Evolutionary conservation across 345 rosid genomes (phyloP).

Genomic region (Melastoma malabathricum): DNA sequence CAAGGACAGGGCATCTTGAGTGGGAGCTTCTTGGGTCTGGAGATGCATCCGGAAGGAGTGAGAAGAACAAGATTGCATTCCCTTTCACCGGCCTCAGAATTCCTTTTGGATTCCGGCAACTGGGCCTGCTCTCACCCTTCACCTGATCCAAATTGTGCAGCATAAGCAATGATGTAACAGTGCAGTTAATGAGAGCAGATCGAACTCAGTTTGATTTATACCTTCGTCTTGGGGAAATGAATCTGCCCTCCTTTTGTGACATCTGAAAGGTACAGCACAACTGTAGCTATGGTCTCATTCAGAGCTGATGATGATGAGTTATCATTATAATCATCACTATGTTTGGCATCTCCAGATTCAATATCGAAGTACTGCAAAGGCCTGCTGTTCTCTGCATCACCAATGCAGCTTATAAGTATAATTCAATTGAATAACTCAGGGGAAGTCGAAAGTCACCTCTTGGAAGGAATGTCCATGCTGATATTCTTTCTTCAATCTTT

Average conservation of each 20-base stretch:
- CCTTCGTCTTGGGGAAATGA: slow-evolving; percentile 61
- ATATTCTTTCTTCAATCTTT: slow-evolving; percentile 62
- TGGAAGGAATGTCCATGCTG: slow-evolving; percentile 86
- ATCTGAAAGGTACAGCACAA: slow-evolving; percentile 67
- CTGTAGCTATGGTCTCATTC: slow-evolving; percentile 46
- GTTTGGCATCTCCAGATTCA: slow-evolving; percentile 29
- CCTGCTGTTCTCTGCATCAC: slow-evolving; percentile 39
- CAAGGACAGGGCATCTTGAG: slow-evolving; percentile 61
- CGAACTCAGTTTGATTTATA: slow-evolving; percentile 13
- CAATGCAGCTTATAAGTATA: no score
- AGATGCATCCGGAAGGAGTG: slow-evolving; percentile 32
- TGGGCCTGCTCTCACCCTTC: slow-evolving; percentile 35
- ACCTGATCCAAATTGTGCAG: slow-evolving; percentile 19
- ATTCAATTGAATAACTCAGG: background rate
- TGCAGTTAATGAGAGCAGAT: background rate
- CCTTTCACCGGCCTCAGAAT: slow-evolving; percentile 59
- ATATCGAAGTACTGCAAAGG: slow-evolving; percentile 37
- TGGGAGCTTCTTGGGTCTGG: slow-evolving; percentile 56
- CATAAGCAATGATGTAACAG: background rate
- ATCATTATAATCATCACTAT: slow-evolving; percentile 37
- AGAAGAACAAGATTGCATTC: slow-evolving; percentile 71
- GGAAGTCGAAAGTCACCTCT: slow-evolving; percentile 25
- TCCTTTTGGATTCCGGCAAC: slow-evolving; percentile 31
- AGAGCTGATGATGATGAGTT: slow-evolving; percentile 19
- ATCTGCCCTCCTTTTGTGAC: slow-evolving; percentile 61